Conservation (phyloP, 106 monocot species). For the Posidonia australis region DNA sequence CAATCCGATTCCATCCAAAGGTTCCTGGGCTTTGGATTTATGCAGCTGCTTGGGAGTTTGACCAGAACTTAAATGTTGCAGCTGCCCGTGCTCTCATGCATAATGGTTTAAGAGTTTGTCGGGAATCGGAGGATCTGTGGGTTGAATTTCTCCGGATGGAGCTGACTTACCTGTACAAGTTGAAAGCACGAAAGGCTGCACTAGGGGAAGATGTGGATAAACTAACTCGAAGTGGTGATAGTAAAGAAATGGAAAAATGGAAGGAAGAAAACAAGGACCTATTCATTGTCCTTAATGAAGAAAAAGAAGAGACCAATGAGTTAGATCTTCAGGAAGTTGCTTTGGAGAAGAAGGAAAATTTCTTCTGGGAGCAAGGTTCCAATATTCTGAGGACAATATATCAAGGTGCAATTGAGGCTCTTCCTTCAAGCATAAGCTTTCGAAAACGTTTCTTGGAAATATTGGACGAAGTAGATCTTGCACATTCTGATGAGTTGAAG, state of each 20-base stretch:
- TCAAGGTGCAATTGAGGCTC: conserved; percentile 21
- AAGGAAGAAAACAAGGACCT: conserved; percentile 65
- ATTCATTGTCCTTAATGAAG: conserved; percentile 48
- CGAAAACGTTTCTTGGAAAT: conserved; percentile 22
- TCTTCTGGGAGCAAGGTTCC: conserved; percentile 41
- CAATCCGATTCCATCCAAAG: conserved; percentile 73
- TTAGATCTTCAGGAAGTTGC: conserved; percentile 10
- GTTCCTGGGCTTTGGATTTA: conserved; percentile 93
- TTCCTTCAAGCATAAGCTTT: conserved; percentile 21
- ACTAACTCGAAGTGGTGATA: conserved; percentile 10
- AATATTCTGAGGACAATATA: conserved; percentile 22
- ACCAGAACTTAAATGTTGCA: conserved; percentile 75
- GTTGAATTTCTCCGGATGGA: conserved; percentile 94
- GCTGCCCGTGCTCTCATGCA: conserved; percentile 91
- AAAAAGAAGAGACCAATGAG: conserved; percentile 6
- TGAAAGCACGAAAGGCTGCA: conserved; percentile 70
- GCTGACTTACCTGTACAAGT: conserved; percentile 84
- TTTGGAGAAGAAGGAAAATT: conserved; percentile 38
- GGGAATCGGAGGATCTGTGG: conserved; percentile 79
- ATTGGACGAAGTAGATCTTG: conserved; percentile 16
- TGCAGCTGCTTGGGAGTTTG: conserved; percentile 94
- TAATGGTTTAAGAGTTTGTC: conserved; percentile 75
- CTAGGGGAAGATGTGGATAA: conserved; percentile 50
- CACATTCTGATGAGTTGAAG: conserved; percentile 22
- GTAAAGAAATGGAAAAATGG: conserved; percentile 20